Percentiles rank a stretch among this genome's conserved stretches.
These are phyloP conservation scores for Exutisphaerella laricina DNA, from an alignment of 2,329 filamentous ascomycete genomes.

Conservation along the genomic window DNA sequence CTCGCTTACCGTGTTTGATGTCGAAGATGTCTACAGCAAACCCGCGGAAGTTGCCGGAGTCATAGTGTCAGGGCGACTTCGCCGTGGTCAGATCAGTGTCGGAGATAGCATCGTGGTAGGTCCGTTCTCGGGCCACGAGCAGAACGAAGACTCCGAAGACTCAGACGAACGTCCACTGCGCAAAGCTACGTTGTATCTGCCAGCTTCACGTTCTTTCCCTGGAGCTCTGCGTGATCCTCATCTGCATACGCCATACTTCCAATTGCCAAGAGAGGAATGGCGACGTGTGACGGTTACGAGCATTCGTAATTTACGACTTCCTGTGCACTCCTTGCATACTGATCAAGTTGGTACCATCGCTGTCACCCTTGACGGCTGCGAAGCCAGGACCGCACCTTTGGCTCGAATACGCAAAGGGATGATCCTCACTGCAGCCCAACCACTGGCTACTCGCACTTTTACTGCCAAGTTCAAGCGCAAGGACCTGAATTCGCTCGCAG, in stretches of 20 bases:
- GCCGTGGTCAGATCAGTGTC: slow-evolving; percentile 70
- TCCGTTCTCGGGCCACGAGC: slow-evolving; percentile 48
- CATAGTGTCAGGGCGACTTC: slow-evolving; percentile 80
- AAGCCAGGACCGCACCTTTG: slow-evolving; percentile 27
- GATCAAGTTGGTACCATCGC: slow-evolving; percentile 90
- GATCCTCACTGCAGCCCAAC: slow-evolving; percentile 60
- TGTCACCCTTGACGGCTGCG: slow-evolving; percentile 51
- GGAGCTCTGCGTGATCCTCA: slow-evolving; percentile 38
- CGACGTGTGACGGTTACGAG: slow-evolving; percentile 74
- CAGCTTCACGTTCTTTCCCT: slow-evolving; percentile 45
- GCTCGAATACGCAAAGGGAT: slow-evolving; percentile 66
- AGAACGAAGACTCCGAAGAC: slow-evolving; percentile 34
- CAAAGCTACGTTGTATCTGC: slow-evolving; percentile 27
- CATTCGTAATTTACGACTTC: slow-evolving; percentile 78
- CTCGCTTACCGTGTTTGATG: slow-evolving; percentile 61
- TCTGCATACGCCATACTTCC: slow-evolving; percentile 20
- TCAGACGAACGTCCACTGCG: slow-evolving; percentile 30
- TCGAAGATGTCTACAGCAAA: slow-evolving; percentile 83
- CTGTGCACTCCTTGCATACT: slow-evolving; percentile 66
- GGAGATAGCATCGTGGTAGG: slow-evolving; percentile 75
- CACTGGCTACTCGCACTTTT: slow-evolving; percentile 46
- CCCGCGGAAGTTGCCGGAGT: slow-evolving; percentile 29
- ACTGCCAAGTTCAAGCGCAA: slow-evolving; percentile 64
- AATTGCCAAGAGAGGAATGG: slow-evolving; percentile 58
- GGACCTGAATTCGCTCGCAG: slow-evolving; percentile 57